Conservation (phyloP, 345 rosid genomes). For the Arabidopsis suecica region DNA sequence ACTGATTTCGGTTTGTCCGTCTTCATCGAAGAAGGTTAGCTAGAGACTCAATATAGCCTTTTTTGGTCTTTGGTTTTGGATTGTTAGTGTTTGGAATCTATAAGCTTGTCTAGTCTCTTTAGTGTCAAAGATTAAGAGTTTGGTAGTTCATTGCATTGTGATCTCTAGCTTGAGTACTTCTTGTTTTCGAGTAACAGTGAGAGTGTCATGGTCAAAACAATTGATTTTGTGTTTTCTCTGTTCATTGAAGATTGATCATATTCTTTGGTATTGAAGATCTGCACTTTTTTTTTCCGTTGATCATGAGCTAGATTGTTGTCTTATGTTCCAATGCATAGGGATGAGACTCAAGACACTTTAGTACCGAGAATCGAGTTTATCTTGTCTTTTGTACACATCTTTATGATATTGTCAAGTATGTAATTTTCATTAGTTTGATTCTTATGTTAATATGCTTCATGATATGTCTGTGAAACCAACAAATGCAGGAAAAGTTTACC, state of each 20-base stretch:
- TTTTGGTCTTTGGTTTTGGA: neutral
- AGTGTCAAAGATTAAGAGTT: neutral
- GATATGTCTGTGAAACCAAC: constrained; percentile 1
- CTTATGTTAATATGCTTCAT: constrained; percentile 14
- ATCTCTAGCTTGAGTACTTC: neutral
- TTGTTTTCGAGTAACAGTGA: neutral
- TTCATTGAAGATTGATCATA: neutral
- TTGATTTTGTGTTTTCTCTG: neutral
- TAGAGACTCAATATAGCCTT: neutral
- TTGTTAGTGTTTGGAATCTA: neutral
- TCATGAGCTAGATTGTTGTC: neutral
- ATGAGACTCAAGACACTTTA: neutral
- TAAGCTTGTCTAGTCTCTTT: neutral
- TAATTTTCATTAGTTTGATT: neutral
- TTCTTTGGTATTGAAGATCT: neutral
- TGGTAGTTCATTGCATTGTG: neutral
- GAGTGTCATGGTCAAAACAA: neutral
- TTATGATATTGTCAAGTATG: neutral
- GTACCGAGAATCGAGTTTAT: neutral
- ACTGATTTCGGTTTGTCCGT: constrained; percentile 90
- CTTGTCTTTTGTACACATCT: neutral
- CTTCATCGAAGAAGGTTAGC: constrained; percentile 78
- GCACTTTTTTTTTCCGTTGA: neutral
- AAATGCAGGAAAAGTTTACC: constrained; percentile 67
- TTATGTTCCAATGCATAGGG: constrained; percentile 1